Conservation (phyloP, 2,329 filamentous ascomycete species). For the Clonostachys rhizophaga region DNA sequence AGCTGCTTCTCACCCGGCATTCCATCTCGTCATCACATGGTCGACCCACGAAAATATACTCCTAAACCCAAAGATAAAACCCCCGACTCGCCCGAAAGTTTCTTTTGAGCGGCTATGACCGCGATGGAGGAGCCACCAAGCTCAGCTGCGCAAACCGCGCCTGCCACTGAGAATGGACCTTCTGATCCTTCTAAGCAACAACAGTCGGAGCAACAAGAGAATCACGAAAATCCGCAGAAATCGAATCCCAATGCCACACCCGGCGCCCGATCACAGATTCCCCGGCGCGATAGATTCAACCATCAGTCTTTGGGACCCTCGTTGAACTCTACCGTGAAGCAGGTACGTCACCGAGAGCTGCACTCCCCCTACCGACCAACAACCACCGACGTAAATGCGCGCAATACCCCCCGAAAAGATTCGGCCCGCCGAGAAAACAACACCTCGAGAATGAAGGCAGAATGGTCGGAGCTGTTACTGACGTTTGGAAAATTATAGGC, state of each 20-base stretch:
- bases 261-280: constrained; percentile 15
- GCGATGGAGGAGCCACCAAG: neutral
- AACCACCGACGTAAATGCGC: neutral
- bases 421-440: neutral
- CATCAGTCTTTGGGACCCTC: constrained; percentile 62
- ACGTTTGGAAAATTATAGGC: constrained; percentile 44
- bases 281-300: constrained; percentile 49
- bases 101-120: neutral
- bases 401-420: neutral
- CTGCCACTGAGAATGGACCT: neutral
- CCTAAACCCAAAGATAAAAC: neutral
- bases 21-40: neutral
- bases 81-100: neutral
- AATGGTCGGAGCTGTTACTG: constrained; percentile 7
- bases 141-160: neutral
- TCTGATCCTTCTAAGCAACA: neutral
- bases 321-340: constrained; percentile 62
- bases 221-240: constrained; percentile 10
- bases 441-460: neutral
- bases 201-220: constrained; percentile 5
- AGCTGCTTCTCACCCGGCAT: neutral
- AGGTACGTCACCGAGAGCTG: constrained; percentile 40
- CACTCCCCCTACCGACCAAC: neutral
- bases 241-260: constrained; percentile 10
- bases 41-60: neutral